These are phyloP conservation scores for Raphanus hybrid DNA, from an alignment of 441 rosid species.

Conservation along the genomic window DNA sequence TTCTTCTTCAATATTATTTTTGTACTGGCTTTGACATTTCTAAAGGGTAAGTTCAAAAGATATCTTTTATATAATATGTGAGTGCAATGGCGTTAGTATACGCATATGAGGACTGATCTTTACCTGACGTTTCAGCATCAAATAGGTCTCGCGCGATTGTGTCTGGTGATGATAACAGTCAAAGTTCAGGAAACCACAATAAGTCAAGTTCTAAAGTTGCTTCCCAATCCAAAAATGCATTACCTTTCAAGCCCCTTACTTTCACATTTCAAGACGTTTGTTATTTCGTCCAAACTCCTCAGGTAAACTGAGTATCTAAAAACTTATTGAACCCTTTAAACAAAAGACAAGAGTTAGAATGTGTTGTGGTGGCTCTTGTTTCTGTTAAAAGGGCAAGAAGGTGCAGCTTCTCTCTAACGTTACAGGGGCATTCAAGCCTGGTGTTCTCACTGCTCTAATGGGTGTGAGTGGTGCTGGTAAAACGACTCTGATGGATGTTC, in stretches of 20 bases:
- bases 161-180: constrained; percentile 39
- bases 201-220: constrained; percentile 13
- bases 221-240: constrained; percentile 39
- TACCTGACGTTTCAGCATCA: constrained; percentile 53
- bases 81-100: neutral
- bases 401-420: constrained; percentile 62
- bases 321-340: neutral
- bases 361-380: neutral
- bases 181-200: constrained; percentile 5
- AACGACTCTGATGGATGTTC: constrained; percentile 74
- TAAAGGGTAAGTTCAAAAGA: constrained; percentile 55
- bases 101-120: neutral
- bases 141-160: constrained; percentile 57
- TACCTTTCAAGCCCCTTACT: constrained; percentile 68
- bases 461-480: constrained; percentile 97
- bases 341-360: neutral
- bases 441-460: constrained; percentile 93
- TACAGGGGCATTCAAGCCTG: constrained; percentile 82
- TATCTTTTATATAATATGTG: neutral
- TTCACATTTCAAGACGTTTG: constrained; percentile 61
- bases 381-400: constrained; percentile 43
- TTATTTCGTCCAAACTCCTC: constrained; percentile 59
- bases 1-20: constrained; percentile 61
- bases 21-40: constrained; percentile 60
- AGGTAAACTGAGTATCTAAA: constrained; percentile 22